phyloP scores from a whole-genome alignment of 2,329 filamentous ascomycete genomes.

The Hymenoscyphus scutula region DNA sequence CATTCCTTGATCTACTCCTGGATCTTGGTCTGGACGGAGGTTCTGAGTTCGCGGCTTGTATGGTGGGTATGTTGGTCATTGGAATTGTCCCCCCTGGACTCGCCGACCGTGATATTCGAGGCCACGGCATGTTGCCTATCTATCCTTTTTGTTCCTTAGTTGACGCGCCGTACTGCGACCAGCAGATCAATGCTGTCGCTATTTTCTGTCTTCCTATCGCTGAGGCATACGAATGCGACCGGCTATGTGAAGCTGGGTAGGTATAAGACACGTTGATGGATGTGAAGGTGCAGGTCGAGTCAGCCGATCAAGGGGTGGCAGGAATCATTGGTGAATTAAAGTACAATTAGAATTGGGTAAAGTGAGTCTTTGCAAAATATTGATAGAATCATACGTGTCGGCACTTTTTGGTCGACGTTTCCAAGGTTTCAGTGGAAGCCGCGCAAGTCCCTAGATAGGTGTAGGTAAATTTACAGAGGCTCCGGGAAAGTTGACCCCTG shows the following conservation, averaged over 20 bases:
- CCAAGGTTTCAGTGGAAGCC: not conserved
- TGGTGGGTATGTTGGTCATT: conserved; percentile 32
- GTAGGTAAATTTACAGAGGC: not conserved
- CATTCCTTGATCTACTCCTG: conserved; percentile 26
- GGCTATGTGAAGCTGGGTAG: not conserved
- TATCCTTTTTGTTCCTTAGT: conserved; percentile 8
- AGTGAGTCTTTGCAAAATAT: not conserved
- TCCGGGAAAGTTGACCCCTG: not conserved
- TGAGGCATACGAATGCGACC: conserved; percentile 34
- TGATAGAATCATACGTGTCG: conserved; percentile 15
- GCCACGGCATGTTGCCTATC: conserved; percentile 33
- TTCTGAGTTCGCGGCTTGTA: conserved; percentile 27
- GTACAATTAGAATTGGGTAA: not conserved
- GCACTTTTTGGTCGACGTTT: not conserved
- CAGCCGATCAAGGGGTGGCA: not conserved
- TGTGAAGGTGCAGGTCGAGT: not conserved
- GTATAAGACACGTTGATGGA: not conserved
- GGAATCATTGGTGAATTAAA: not conserved
- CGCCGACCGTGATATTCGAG: conserved; percentile 31
- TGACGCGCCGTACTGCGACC: conserved; percentile 25
- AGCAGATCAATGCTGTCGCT: conserved; percentile 36
- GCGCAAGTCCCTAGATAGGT: not conserved
- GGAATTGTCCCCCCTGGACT: conserved; percentile 32
- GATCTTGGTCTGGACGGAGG: conserved; percentile 26
- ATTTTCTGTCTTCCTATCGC: conserved; percentile 25